phyloP scores from a whole-genome alignment of 164 flowering plant genomes.

The Chimonanthus salicifolius region DNA sequence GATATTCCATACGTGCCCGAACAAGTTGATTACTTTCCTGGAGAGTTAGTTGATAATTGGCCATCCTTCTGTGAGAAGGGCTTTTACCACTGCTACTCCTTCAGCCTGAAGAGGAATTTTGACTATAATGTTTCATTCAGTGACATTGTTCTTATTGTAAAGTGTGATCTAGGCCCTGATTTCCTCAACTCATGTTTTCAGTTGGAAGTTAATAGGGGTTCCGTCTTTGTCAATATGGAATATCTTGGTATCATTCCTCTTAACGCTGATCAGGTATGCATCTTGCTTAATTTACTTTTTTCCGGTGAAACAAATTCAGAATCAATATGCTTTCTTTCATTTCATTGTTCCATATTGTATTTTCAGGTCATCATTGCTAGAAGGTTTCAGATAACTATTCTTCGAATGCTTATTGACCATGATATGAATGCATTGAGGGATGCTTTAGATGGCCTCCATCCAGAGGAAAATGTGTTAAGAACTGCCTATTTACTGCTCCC shows the following conservation, averaged over 20 bases:
- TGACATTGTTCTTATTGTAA: conserved; percentile 43
- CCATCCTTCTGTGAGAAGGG: conserved; percentile 5
- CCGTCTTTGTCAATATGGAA: conserved; percentile 31
- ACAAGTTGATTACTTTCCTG: conserved; percentile 45
- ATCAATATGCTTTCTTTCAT: not conserved
- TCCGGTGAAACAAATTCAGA: not conserved
- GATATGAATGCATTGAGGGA: conserved; percentile 27
- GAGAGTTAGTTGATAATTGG: conserved; percentile 38
- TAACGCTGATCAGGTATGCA: conserved; percentile 37
- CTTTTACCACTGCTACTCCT: conserved; percentile 46
- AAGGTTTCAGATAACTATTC: conserved; percentile 48
- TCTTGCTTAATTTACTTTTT: not conserved
- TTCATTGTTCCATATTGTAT: too few species aligned
- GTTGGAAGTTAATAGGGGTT: conserved; percentile 38
- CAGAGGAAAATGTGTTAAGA: conserved; percentile 10
- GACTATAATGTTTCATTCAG: conserved; percentile 27
- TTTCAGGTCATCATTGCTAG: conserved; percentile 55
- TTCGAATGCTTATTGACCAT: conserved; percentile 46
- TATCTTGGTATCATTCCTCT: conserved; percentile 39
- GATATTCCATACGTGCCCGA: conserved; percentile 2
- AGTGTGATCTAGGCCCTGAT: conserved; percentile 41
- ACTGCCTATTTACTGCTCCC: conserved; percentile 75
- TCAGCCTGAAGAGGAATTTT: conserved; percentile 38
- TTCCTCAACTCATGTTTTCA: conserved; percentile 28
- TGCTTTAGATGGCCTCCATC: conserved; percentile 14